Conservation (phyloP, 352 stramenopile genomes). For the Globisporangium apiculatum region DNA sequence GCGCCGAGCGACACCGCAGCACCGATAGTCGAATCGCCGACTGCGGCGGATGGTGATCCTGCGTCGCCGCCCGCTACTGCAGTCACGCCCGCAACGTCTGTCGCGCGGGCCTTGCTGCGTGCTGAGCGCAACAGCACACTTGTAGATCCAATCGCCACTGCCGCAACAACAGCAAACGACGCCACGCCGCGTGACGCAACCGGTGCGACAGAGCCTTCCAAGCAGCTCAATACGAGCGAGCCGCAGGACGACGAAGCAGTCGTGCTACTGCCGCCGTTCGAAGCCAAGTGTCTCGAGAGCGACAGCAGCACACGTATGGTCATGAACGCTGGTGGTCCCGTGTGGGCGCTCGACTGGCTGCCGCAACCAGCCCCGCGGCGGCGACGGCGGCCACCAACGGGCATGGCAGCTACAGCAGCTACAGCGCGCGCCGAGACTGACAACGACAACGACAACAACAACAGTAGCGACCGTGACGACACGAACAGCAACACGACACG, state of each 20-base stretch:
- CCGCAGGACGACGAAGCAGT: neutral
- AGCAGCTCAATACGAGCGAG: neutral
- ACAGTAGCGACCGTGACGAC: constrained; percentile 3
- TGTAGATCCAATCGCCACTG: neutral
- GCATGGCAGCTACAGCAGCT: neutral
- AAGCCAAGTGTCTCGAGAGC: constrained; percentile 22
- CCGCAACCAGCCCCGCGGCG: constrained; percentile 11
- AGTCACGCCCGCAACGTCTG: neutral
- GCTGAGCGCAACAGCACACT: neutral
- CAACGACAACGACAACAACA: neutral
- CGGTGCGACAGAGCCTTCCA: too few relatives aligned
- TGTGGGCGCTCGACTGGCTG: constrained; percentile 82
- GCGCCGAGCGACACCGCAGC: too few relatives aligned
- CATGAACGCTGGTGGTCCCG: constrained; percentile 61
- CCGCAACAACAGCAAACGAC: neutral
- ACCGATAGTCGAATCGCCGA: neutral
- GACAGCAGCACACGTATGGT: constrained; percentile 24
- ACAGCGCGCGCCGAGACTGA: neutral
- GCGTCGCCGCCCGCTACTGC: neutral
- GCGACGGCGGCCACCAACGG: neutral
- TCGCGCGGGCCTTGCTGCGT: neutral
- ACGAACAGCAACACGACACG: constrained; percentile 3
- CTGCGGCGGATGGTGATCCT: neutral
- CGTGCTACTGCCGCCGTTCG: constrained; percentile 40
- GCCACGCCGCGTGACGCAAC: too few relatives aligned